phyloP scores from a whole-genome alignment of 2,329 filamentous ascomycete genomes.

The Eutypa lata region DNA sequence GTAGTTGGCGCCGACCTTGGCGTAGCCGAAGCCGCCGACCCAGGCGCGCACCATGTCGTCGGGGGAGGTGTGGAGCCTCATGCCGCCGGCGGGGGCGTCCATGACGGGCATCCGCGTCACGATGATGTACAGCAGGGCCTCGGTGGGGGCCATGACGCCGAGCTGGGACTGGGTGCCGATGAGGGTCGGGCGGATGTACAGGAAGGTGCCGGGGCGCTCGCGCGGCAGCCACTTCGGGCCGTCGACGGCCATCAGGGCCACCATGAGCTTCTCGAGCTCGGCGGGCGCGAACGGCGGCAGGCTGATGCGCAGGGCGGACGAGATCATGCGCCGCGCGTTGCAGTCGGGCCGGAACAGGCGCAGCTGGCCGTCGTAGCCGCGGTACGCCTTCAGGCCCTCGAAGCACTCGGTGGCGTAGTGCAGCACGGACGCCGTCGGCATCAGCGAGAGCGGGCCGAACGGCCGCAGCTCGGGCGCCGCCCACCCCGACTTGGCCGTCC shows the following conservation, averaged over 20 bases:
- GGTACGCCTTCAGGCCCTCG: conserved; percentile 71
- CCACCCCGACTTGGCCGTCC: conserved; percentile 62
- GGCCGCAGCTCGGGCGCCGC: conserved; percentile 60
- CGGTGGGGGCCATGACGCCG: conserved; percentile 73
- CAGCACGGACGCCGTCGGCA: conserved; percentile 66
- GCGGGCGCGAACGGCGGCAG: conserved; percentile 61
- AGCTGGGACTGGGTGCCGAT: conserved; percentile 80
- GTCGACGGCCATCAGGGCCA: conserved; percentile 67
- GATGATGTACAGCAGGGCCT: conserved; percentile 89
- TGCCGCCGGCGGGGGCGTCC: conserved; percentile 50
- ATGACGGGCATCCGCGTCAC: conserved; percentile 59
- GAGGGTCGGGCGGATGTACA: conserved; percentile 84
- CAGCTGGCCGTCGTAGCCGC: conserved; percentile 62
- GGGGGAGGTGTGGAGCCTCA: conserved; percentile 74
- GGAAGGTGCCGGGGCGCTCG: conserved; percentile 63
- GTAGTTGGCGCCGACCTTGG: conserved; percentile 93
- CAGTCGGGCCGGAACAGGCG: conserved; percentile 64
- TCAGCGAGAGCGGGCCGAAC: conserved; percentile 63
- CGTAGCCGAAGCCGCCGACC: conserved; percentile 89
- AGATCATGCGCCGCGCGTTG: conserved; percentile 55
- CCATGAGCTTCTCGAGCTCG: conserved; percentile 63
- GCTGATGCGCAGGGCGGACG: conserved; percentile 53
- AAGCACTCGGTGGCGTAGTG: conserved; percentile 79
- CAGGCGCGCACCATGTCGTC: conserved; percentile 86
- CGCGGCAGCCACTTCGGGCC: conserved; percentile 76